A percentile compares a stretch with the other conserved stretches of the same genome.
phyloP scores from a whole-genome alignment of 108 stramenopile species.

The Nitzschia sp. region DNA sequence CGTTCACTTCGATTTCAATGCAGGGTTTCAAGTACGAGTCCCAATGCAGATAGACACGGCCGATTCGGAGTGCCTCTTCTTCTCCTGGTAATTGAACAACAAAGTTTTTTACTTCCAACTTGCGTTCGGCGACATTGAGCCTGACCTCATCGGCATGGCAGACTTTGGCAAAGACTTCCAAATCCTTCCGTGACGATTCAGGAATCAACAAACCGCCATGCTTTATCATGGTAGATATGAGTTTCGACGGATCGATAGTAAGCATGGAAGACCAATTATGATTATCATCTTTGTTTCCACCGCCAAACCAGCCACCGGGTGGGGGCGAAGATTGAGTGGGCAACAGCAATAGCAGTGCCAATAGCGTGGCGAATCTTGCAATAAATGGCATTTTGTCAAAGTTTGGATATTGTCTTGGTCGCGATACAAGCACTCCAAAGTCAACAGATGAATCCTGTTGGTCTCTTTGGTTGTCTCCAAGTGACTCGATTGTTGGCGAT shows the following conservation, averaged over 20 bases:
- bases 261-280: slow-evolving; percentile 28
- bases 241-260: slow-evolving; percentile 27
- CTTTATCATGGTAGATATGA: slow-evolving; percentile 14
- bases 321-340: neutral
- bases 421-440: too few relatives aligned
- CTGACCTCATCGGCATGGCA: slow-evolving; percentile 15
- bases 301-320: neutral
- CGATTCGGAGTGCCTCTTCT: slow-evolving; percentile 23
- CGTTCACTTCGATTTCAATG: slow-evolving; percentile 35
- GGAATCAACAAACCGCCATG: slow-evolving; percentile 35
- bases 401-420: too few relatives aligned
- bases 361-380: neutral
- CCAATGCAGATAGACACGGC: slow-evolving; percentile 22
- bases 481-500: too few relatives aligned
- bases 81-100: slow-evolving; percentile 16
- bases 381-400: neutral
- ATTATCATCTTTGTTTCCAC: neutral
- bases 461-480: too few relatives aligned
- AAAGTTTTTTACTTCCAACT: slow-evolving; percentile 24
- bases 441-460: too few relatives aligned
- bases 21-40: slow-evolving; percentile 33
- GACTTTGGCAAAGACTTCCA: slow-evolving; percentile 15
- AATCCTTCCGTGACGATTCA: slow-evolving; percentile 12
- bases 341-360: neutral
- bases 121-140: slow-evolving; percentile 23